Conservation (phyloP, 75 land plant genomes). For the Azolla pinnata region DNA sequence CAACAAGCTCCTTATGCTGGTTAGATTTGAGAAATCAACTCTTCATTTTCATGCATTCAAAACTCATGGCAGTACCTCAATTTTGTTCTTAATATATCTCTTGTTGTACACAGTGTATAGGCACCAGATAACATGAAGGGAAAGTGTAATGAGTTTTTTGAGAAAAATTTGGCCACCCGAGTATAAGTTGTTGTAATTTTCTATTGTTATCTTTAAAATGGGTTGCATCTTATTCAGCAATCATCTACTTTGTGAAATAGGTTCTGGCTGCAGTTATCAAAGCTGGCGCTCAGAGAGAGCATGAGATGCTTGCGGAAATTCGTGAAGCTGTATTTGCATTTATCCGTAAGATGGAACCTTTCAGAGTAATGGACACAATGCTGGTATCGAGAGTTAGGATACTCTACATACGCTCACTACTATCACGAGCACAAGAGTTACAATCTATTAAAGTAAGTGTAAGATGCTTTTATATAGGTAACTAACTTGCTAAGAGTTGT, state of each 20-base stretch:
- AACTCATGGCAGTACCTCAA: too few relatives aligned
- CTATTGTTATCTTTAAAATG: not conserved
- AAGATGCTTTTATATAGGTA: not conserved
- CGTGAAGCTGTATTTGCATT: conserved; percentile 88
- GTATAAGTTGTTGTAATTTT: too few relatives aligned
- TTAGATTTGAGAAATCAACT: conserved; percentile 14
- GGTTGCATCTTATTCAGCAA: too few relatives aligned
- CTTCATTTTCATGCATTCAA: not conserved
- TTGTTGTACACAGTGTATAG: too few relatives aligned
- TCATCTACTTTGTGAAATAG: too few relatives aligned
- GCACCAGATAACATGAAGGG: too few relatives aligned
- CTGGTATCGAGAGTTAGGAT: conserved; percentile 95
- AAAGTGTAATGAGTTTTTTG: too few relatives aligned
- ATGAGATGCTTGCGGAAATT: conserved; percentile 98
- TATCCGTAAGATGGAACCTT: conserved; percentile 76
- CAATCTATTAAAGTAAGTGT: conserved; percentile 74
- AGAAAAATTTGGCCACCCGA: too few relatives aligned
- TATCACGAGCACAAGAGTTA: conserved; percentile 83
- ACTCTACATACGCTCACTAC: conserved; percentile 83
- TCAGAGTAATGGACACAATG: conserved; percentile 97
- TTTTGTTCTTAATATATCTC: too few relatives aligned
- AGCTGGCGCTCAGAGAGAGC: conserved; percentile 97
- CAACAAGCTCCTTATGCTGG: conserved; percentile 98
- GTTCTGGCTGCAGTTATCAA: conserved; percentile 99
- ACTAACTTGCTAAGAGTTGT: not conserved